Evolutionary conservation across 2,329 filamentous ascomycete species (phyloP).

Genomic region (Verticillium nonalfalfae): DNA sequence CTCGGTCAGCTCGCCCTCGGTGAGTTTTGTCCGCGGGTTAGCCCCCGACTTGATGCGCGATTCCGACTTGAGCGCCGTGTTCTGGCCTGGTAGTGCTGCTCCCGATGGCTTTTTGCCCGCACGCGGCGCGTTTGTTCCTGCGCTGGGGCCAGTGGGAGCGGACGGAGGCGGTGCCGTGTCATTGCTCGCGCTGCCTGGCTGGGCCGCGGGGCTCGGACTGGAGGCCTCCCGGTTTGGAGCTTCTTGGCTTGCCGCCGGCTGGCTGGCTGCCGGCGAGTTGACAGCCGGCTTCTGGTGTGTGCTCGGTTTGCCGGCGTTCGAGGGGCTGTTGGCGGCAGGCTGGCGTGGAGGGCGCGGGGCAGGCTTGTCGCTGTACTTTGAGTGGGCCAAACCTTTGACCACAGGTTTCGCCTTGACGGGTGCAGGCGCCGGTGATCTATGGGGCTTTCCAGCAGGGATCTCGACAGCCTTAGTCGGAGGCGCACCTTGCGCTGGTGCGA

Average conservation of each 20-base stretch:
- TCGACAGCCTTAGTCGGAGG: not conserved
- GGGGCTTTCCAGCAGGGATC: not conserved
- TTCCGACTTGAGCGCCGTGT: conserved; percentile 27
- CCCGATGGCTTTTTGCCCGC: conserved; percentile 8
- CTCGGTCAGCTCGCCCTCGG: conserved; percentile 49
- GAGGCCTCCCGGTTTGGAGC: not conserved
- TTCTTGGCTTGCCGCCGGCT: not conserved
- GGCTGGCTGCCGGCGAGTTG: not conserved
- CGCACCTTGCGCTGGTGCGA: conserved; percentile 7
- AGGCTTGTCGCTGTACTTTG: conserved; percentile 1
- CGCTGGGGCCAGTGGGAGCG: conserved; percentile 3
- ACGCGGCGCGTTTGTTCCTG: conserved; percentile 5
- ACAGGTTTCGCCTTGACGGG: conserved; percentile 13
- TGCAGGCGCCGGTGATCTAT: conserved; percentile 6
- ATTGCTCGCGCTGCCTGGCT: not conserved
- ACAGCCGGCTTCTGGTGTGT: conserved; percentile 1
- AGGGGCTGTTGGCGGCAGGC: not conserved
- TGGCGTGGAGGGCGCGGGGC: not conserved
- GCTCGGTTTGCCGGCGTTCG: not conserved
- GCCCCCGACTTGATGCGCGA: conserved; percentile 46
- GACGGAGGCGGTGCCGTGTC: not conserved
- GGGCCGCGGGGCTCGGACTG: not conserved
- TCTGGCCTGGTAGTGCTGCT: conserved; percentile 9
- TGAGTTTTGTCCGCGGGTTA: conserved; percentile 55
- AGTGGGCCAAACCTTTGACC: conserved; percentile 5